A percentile compares a stretch with the other conserved stretches of the same genome.
Conservation (phyloP, 805 yeast genomes). For the Cyberlindnera subsufficiens region DNA sequence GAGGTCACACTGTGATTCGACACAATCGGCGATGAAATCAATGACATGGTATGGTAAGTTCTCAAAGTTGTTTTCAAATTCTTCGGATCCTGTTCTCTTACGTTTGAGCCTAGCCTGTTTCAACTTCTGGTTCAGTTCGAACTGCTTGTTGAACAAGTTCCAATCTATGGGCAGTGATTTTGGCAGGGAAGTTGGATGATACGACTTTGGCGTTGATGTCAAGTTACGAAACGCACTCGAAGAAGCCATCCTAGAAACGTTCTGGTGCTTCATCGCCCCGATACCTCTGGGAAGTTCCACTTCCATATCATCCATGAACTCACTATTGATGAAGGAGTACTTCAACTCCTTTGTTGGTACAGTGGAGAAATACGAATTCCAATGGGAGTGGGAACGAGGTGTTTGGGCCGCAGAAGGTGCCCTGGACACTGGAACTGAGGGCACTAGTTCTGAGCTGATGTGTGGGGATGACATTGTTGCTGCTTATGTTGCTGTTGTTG, state of each 20-base stretch:
- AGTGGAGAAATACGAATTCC: not conserved
- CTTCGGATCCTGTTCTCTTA: slow-evolving; percentile 1
- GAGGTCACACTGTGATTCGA: slow-evolving; percentile 23
- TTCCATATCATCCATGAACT: slow-evolving; percentile 17
- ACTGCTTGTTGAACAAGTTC: slow-evolving; percentile 24
- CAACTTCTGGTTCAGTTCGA: slow-evolving; percentile 16
- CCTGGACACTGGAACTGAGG: slow-evolving; percentile 6
- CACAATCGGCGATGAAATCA: slow-evolving; percentile 23
- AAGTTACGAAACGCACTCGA: slow-evolving; percentile 17
- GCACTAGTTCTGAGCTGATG: slow-evolving; percentile 10
- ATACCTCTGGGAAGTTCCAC: not conserved
- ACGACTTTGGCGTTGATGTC: slow-evolving; percentile 22
- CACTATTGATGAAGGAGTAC: slow-evolving; percentile 21
- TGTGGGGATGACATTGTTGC: slow-evolving; percentile 3
- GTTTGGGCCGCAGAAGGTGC: slow-evolving; percentile 1
- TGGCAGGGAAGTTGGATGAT: slow-evolving; percentile 21
- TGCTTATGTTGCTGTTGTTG: not conserved
- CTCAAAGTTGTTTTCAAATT: slow-evolving; percentile 20
- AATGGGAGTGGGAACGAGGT: not conserved
- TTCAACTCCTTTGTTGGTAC: slow-evolving; percentile 5
- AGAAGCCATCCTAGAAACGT: not conserved
- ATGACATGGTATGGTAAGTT: slow-evolving; percentile 24
- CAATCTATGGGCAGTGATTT: slow-evolving; percentile 25
- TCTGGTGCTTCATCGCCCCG: not conserved
- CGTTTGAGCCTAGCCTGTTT: slow-evolving; percentile 7